Evolutionary conservation across 106 monocot genomes (phyloP).

Genomic region (Dendrobium chrysotoxum): DNA sequence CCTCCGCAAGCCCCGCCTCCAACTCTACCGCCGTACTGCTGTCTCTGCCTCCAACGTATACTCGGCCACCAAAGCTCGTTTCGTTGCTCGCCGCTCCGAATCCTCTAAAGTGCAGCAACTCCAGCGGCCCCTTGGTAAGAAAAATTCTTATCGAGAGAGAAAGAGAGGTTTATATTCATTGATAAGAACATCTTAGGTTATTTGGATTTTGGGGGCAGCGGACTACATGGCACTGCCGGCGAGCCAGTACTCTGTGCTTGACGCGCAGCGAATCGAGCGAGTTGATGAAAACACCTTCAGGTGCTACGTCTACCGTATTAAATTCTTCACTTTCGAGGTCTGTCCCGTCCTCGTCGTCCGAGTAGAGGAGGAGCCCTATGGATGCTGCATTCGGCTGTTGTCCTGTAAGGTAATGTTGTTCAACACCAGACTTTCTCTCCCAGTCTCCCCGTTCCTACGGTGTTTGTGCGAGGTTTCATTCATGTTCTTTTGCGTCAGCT

Average conservation of each 20-base stretch:
- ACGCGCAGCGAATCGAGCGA: constrained; percentile 92
- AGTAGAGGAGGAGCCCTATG: constrained; percentile 72
- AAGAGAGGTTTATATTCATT: neutral
- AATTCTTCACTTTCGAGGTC: constrained; percentile 88
- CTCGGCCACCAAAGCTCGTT: constrained; percentile 64
- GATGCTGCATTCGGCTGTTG: constrained; percentile 80
- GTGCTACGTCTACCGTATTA: constrained; percentile 75
- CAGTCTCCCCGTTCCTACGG: neutral
- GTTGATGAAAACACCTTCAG: constrained; percentile 82
- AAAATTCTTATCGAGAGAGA: neutral
- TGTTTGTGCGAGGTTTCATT: neutral
- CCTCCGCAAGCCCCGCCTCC: constrained; percentile 4
- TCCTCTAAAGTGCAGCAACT: constrained; percentile 67
- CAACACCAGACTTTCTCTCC: neutral
- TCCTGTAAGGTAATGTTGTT: constrained; percentile 65
- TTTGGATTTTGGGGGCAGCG: constrained; percentile 25
- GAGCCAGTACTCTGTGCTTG: constrained; percentile 97
- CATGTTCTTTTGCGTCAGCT: constrained; percentile 27
- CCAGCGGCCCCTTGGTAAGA: constrained; percentile 64
- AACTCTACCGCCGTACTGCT: neutral
- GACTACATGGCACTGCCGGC: constrained; percentile 95
- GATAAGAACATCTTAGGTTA: neutral
- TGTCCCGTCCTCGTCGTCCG: constrained; percentile 88
- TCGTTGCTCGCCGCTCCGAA: constrained; percentile 70
- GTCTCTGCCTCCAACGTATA: constrained; percentile 23